Evolutionary conservation across 148 eudicot genomes (phyloP).

Genomic region (Rhododendron kiyosumense): DNA sequence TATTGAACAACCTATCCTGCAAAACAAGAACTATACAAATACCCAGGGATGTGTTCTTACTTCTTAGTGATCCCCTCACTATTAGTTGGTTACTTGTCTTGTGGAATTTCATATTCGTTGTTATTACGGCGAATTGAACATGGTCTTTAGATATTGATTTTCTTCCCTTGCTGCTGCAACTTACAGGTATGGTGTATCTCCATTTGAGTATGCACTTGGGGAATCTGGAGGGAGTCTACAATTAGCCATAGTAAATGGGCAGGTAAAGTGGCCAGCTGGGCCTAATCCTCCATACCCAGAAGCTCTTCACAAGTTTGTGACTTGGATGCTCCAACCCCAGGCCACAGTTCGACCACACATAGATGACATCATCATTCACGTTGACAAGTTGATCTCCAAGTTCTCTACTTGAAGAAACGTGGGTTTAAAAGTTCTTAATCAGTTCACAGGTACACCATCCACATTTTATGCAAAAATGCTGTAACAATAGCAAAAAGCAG

Average conservation of each 20-base stretch:
- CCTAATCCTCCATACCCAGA: conserved; percentile 86
- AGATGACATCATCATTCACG: conserved; percentile 85
- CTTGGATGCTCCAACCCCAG: conserved; percentile 99
- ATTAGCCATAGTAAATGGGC: conserved; percentile 84
- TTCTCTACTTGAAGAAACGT: conserved; percentile 44
- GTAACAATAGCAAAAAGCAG: neutral
- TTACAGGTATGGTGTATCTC: conserved; percentile 89
- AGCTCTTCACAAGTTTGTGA: conserved; percentile 88
- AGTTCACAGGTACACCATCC: conserved; percentile 12
- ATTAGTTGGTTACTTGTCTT: neutral
- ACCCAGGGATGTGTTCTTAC: neutral
- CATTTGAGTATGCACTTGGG: conserved; percentile 90
- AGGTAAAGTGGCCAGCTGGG: conserved; percentile 85
- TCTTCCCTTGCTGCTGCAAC: conserved; percentile 3
- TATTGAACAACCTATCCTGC: neutral
- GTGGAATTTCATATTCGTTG: neutral
- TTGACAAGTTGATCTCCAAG: conserved; percentile 84
- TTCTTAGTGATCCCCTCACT: neutral
- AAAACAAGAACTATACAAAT: neutral
- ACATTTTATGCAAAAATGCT: conserved; percentile 5
- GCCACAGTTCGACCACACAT: conserved; percentile 84
- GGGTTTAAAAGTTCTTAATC: neutral
- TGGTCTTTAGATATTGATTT: neutral
- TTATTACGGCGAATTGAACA: neutral
- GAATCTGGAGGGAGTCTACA: conserved; percentile 98